phyloP scores from a whole-genome alignment of 257 asterid genomes.

The Fraxinus pennsylvanica region DNA sequence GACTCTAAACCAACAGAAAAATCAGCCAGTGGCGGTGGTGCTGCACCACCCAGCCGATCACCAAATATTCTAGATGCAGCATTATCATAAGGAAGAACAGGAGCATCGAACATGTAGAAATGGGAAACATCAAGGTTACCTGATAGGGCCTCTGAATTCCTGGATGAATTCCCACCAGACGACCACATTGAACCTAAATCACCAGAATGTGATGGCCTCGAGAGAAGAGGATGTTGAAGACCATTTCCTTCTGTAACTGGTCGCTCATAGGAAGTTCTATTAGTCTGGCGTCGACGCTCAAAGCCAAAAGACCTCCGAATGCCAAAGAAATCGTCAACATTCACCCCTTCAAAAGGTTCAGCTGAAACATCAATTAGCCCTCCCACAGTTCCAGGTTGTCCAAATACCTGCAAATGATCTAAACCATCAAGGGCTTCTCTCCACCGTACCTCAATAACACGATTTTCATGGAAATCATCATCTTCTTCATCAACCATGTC shows the following conservation, averaged over 20 bases:
- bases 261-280: constrained; percentile 75
- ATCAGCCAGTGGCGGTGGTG: constrained; percentile 73
- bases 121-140: constrained; percentile 80
- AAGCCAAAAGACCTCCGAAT: constrained; percentile 81
- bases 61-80: constrained; percentile 68
- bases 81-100: constrained; percentile 72
- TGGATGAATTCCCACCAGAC: constrained; percentile 72
- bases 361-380: constrained; percentile 85
- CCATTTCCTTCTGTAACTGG: constrained; percentile 67
- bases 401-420: constrained; percentile 93
- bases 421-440: constrained; percentile 97
- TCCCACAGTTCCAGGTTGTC: constrained; percentile 87
- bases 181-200: constrained; percentile 74
- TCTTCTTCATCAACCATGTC: constrained; percentile 99
- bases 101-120: constrained; percentile 82
- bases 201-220: constrained; percentile 76
- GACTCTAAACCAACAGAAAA: constrained; percentile 97
- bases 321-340: constrained; percentile 91
- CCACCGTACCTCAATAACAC: constrained; percentile 98
- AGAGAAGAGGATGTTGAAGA: constrained; percentile 92
- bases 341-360: constrained; percentile 95
- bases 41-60: constrained; percentile 80
- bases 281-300: constrained; percentile 91
- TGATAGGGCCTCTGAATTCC: constrained; percentile 71
- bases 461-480: constrained; percentile 93